Evolutionary conservation across 73 alveolate genomes (phyloP).

Genomic region (Stentor coeruleus): DNA sequence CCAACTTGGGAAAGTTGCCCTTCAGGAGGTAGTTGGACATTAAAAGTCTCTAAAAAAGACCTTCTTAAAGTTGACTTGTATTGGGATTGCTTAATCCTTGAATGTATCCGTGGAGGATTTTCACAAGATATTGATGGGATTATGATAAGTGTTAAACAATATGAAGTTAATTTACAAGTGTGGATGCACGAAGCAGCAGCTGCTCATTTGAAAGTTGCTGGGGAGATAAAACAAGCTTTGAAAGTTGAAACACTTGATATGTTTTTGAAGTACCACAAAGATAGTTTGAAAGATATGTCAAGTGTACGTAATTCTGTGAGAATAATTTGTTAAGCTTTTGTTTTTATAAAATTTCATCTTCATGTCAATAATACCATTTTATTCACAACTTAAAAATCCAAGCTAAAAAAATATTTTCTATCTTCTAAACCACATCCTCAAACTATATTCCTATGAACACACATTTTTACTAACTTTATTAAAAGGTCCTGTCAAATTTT

Average conservation of each 20-base stretch:
- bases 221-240: neutral
- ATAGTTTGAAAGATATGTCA: neutral
- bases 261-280: neutral
- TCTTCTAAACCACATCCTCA: too few species aligned
- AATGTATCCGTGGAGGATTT: neutral
- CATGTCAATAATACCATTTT: too few species aligned
- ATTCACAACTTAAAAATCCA: too few species aligned
- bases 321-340: neutral
- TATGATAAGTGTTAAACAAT: neutral
- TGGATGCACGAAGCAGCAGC: slow-evolving; percentile 10
- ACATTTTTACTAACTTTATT: too few species aligned
- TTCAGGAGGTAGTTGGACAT: neutral
- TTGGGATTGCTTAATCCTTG: neutral
- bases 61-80: neutral
- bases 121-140: neutral
- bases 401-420: too few species aligned
- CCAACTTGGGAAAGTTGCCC: neutral
- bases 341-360: too few species aligned
- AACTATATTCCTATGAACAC: too few species aligned
- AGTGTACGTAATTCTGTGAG: neutral
- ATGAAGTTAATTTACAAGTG: neutral
- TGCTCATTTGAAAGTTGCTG: neutral
- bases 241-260: neutral
- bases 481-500: too few species aligned
- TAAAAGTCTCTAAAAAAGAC: neutral